These are phyloP conservation scores for Fusarium anguioides DNA, from an alignment of 2,329 filamentous ascomycete species.

Conservation along the genomic window DNA sequence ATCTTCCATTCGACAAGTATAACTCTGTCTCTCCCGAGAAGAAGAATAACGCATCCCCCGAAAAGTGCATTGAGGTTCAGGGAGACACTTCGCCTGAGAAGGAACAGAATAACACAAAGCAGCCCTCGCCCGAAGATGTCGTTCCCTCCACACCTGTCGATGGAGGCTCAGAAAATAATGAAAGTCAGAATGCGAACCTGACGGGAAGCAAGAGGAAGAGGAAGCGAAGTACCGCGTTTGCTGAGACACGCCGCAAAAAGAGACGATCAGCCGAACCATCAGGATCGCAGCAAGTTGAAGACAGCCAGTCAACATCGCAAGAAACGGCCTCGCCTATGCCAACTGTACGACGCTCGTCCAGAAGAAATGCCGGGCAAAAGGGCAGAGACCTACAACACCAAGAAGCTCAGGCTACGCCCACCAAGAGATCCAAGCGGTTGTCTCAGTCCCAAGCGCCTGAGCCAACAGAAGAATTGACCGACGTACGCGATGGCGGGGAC, in stretches of 20 bases:
- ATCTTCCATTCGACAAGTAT: conserved; percentile 38
- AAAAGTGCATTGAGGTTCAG: conserved; percentile 40
- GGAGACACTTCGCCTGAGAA: conserved; percentile 35
- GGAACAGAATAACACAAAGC: conserved; percentile 19
- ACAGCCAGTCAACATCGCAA: conserved; percentile 34
- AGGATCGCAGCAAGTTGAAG: conserved; percentile 27
- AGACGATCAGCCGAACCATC: conserved; percentile 41
- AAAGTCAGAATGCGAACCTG: conserved; percentile 21
- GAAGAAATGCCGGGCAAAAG: conserved; percentile 37
- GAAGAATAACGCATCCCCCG: conserved; percentile 3
- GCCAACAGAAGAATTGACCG: neutral
- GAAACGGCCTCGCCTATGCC: conserved; percentile 33
- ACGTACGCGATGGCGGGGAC: conserved; percentile 46
- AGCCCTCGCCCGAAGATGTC: conserved; percentile 22
- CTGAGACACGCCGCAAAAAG: conserved; percentile 47
- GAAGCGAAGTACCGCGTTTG: conserved; percentile 38
- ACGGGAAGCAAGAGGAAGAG: conserved; percentile 48
- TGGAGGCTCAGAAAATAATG: conserved; percentile 11
- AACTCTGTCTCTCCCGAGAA: conserved; percentile 33
- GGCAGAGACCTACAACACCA: conserved; percentile 22
- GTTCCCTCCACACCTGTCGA: conserved; percentile 43
- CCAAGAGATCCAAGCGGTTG: conserved; percentile 16
- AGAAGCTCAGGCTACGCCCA: conserved; percentile 19
- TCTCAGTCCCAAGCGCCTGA: conserved; percentile 4
- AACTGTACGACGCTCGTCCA: conserved; percentile 41